Evolutionary conservation across 257 asterid genomes (phyloP), one percentile per base, ranked within the genome.

Genomic region (Ilex aquifolium): DNA sequence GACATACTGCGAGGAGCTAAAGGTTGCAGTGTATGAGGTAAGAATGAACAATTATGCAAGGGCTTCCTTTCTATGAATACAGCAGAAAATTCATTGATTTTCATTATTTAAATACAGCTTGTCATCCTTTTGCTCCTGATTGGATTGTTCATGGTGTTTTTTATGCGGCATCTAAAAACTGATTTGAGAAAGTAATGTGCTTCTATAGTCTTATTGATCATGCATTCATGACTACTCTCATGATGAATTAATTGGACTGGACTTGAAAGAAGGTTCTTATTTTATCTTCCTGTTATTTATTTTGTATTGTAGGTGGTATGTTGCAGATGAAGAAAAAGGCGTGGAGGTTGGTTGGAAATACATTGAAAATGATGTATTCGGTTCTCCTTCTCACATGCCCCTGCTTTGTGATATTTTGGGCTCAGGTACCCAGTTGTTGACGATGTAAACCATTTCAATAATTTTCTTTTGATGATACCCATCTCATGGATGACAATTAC

Each of bases 331-430:
- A 72, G 96, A 86, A 66, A 97, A 85, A 80, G 95, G 82, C 74
- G 85, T 79, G 67, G 97, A 89, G 74, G 85, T 79, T 61, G 92
- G 93, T 32, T 80, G 87, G 97, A 89, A 86, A 77, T 76, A 82
- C 70, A 78, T 81, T 62, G 95, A 83, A 6, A 83, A 80, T 53
- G 95, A 88, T 52, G 88, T 82, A 49, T 79, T 85, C 73, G 75
- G 84, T 75, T 82, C 83, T 78, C 97, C 95, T 29, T 54, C 85
- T 14, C 59, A 81, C 64, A 60, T 81, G 52, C 85, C 86, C 53
- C 74, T 92, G 74, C 65, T 92, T 65, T 79, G 85, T 66, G 95
- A 96, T 63, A 73, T 89, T 71, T 51, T 89, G 72, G 96, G 96
- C 32, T 76, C 87, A 60, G 99, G 97, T 62, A 64, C 79, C 50